Conservation (phyloP, 2,329 filamentous ascomycete genomes). For the Penicillium sumatraense region DNA sequence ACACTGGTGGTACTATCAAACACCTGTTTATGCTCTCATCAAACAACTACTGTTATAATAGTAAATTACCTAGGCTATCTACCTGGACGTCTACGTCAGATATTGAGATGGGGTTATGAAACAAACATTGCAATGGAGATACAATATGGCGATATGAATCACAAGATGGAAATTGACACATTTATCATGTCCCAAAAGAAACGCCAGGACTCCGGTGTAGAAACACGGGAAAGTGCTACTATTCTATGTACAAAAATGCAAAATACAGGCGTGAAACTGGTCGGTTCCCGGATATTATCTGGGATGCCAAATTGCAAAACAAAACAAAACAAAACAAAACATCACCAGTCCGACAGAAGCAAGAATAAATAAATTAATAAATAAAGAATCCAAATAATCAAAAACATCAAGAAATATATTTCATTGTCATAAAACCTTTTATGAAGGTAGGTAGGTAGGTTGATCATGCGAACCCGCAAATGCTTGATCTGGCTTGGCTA, state of each 20-base stretch:
- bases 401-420: too few species aligned
- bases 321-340: background rate
- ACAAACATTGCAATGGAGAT: too few species aligned
- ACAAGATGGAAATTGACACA: background rate
- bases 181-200: background rate
- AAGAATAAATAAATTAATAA: too few species aligned
- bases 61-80: background rate
- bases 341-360: background rate
- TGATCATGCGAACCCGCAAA: too few species aligned
- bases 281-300: background rate
- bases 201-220: background rate
- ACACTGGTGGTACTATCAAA: too few species aligned
- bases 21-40: too few species aligned
- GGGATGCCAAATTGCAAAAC: background rate
- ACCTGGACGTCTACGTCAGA: background rate
- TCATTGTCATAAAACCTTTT: too few species aligned
- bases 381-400: too few species aligned
- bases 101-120: background rate
- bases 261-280: background rate
- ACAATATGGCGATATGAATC: background rate
- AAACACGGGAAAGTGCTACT: background rate
- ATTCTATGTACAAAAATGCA: slow-evolving; percentile 3
- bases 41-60: too few species aligned
- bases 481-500: too few species aligned
- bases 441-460: too few species aligned